Base-by-base conservation (phyloP, 2,329 filamentous ascomycete genomes). In the Dactylellina sp. region DNA sequence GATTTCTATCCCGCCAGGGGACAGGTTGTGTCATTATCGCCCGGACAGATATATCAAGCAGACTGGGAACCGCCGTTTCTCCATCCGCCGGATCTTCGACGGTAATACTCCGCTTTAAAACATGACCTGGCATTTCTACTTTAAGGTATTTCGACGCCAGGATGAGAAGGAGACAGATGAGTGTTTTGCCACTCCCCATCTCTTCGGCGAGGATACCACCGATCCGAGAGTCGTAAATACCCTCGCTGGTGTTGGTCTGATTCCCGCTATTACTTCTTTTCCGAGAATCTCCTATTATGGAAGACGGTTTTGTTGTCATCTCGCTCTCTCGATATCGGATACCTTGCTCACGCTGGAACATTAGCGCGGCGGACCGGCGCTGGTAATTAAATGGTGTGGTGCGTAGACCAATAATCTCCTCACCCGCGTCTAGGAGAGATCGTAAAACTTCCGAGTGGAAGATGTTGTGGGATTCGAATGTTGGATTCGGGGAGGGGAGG, bases 171-270 rank as follows among this genome's bases (percentile, higher is more conserved):
- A 98, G 82, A 76, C 91, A 94, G 9, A 97, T 96, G 24, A 97
- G 82, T 0, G 94, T 97, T 82, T 97, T 98, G 0, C 94, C 93
- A 50, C 83, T 82, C 4, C 89, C 90, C 91, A 93, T 93, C 76
- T 91, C 89, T 79, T 95, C 91, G 0, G 91, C 90, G 12, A 93
- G 82, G 12, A 94, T 90, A 1, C 93, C 94, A 35, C 93, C 93
- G 68, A 86, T 85, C 1, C 86, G 85, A 9, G 91, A 89, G n/a
- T 90, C 86, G 37, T 84, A 84, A 0, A 91, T 80, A 52, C 92
- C 85, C 0, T 84, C 83, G 0, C 87, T 86, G 14, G 87, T 85
- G 39, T 24, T 16, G 22, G 18, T 4, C 9, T 11, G 12, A 11
- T 28, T 24, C 25, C 49, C 28, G 32, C 18, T 24, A 25, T 9